Conservation (phyloP, 805 yeast species). For the Wickerhamomyces chaumierensis region DNA sequence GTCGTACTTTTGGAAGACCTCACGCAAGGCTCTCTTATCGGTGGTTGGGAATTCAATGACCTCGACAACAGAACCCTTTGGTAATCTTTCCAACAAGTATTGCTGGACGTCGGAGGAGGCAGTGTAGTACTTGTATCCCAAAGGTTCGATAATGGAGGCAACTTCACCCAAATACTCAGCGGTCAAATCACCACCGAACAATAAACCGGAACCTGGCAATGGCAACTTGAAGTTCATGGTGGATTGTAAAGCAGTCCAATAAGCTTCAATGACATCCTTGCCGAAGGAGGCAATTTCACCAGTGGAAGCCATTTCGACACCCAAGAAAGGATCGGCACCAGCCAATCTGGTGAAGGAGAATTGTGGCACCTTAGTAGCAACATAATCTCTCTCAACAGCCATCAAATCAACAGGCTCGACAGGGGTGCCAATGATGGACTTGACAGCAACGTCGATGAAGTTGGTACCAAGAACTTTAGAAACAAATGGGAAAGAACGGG, state of each 20-base stretch:
- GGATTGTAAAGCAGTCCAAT: conserved; percentile 95
- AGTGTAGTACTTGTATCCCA: conserved; percentile 76
- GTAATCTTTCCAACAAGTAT: conserved; percentile 45
- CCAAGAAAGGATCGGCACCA: conserved; percentile 98
- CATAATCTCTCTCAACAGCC: conserved; percentile 65
- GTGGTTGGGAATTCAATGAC: conserved; percentile 85
- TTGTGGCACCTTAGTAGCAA: conserved; percentile 97
- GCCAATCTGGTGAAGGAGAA: conserved; percentile 97
- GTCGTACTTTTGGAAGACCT: conserved; percentile 79
- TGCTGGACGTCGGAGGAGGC: conserved; percentile 64
- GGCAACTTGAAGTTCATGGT: conserved; percentile 97
- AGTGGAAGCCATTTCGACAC: conserved; percentile 98
- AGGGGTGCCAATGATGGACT: conserved; percentile 62
- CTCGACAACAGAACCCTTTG: conserved; percentile 27
- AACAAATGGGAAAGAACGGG: conserved; percentile 97
- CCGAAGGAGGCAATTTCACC: conserved; percentile 99
- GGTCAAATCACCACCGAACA: conserved; percentile 89
- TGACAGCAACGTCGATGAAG: conserved; percentile 90
- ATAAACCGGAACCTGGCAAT: conserved; percentile 75
- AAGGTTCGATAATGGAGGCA: conserved; percentile 52
- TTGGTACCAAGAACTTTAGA: conserved; percentile 93
- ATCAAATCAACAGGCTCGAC: conserved; percentile 74
- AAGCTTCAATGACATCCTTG: conserved; percentile 72
- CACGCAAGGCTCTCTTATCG: conserved; percentile 88
- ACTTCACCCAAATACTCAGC: conserved; percentile 63